A percentile compares a stretch with the other conserved stretches of the same genome.
Conservation (phyloP, 139 green algal species). For the Chara braunii region DNA sequence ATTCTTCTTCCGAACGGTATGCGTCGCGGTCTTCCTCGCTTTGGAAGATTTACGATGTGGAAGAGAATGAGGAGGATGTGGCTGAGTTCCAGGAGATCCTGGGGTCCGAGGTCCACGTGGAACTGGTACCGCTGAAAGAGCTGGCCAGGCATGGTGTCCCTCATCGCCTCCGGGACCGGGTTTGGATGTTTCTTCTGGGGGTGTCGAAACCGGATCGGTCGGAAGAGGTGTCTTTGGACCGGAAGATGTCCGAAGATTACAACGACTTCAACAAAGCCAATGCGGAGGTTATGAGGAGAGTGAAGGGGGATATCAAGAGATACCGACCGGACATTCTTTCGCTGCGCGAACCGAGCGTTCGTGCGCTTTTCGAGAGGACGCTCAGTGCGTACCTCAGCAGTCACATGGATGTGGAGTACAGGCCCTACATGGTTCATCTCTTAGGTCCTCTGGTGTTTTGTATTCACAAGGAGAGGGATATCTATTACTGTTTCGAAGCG, state of each 20-base stretch:
- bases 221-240: background rate
- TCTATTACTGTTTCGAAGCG: slow-evolving; percentile 10
- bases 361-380: background rate
- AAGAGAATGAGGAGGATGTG: background rate
- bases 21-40: too few species aligned
- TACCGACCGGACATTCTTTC: background rate
- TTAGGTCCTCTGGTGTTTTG: slow-evolving; percentile 3
- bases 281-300: slow-evolving; percentile 3
- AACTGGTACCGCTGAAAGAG: background rate
- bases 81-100: slow-evolving; percentile 6
- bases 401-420: slow-evolving; percentile 1
- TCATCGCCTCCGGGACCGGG: background rate
- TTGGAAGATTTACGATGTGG: too few species aligned
- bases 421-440: slow-evolving; percentile 6
- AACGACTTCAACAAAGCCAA: background rate
- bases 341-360: background rate
- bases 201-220: slow-evolving; percentile 1
- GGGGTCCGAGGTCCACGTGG: background rate
- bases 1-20: too few species aligned
- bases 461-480: slow-evolving; percentile 1
- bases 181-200: slow-evolving; percentile 8
- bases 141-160: background rate
- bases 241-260: slow-evolving; percentile 2
- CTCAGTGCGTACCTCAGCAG: slow-evolving; percentile 5
- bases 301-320: slow-evolving; percentile 3